These are phyloP conservation scores for Solanum rostratum DNA, from an alignment of 257 asterid species.

Conservation along the genomic window DNA sequence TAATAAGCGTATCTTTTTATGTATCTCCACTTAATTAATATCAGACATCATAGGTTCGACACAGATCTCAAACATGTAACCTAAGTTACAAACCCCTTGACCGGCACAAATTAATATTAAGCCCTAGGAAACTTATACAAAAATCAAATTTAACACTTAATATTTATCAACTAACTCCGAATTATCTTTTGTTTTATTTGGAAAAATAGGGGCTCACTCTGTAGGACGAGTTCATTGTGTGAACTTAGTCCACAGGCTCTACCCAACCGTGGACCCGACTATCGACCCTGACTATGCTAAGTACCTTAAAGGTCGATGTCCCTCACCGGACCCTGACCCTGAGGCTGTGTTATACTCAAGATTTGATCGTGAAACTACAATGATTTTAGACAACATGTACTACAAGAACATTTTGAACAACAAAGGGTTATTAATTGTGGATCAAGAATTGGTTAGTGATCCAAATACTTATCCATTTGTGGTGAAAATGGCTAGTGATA, in stretches of 20 bases:
- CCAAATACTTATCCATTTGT: slow-evolving; percentile 55
- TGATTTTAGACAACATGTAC: slow-evolving; percentile 60
- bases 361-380: slow-evolving; percentile 44
- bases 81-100: not conserved
- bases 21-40: no score
- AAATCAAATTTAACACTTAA: not conserved
- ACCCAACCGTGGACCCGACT: slow-evolving; percentile 59
- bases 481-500: slow-evolving; percentile 63
- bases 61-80: no score
- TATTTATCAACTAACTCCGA: not conserved
- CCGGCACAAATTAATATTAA: not conserved
- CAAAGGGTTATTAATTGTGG: slow-evolving; percentile 44
- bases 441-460: slow-evolving; percentile 50
- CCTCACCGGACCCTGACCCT: slow-evolving; percentile 36
- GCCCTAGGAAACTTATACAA: not conserved
- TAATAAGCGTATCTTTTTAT: no score
- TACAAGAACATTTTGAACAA: slow-evolving; percentile 46
- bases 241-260: slow-evolving; percentile 53
- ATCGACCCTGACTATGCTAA: slow-evolving; percentile 33
- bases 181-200: not conserved
- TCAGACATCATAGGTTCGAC: no score
- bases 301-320: slow-evolving; percentile 66
- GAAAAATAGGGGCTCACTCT: slow-evolving; percentile 57
- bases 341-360: slow-evolving; percentile 40
- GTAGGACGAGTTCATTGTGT: slow-evolving; percentile 74